These are phyloP conservation scores for Annulohypoxylon bovei DNA, from an alignment of 495 filamentous ascomycete species.

Conservation along the genomic window DNA sequence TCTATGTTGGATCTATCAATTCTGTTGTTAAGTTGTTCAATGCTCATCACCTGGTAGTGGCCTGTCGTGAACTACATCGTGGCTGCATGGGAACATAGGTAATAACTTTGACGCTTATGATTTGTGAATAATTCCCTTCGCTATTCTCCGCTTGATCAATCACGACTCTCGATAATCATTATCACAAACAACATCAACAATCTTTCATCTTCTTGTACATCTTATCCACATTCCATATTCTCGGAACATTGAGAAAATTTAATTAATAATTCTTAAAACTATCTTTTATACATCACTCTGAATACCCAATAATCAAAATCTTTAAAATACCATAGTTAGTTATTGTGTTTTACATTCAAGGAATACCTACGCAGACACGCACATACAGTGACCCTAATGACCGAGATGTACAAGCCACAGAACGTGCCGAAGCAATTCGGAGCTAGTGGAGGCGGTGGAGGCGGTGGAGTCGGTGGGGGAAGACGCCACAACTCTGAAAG, in stretches of 20 bases:
- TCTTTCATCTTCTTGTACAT: neutral
- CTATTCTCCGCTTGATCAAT: conserved; percentile 3
- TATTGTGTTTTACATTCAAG: neutral
- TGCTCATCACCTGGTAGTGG: neutral
- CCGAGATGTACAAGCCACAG: conserved; percentile 35
- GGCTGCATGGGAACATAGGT: neutral
- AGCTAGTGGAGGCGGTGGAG: neutral
- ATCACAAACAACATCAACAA: conserved; percentile 2
- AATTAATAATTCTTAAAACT: neutral
- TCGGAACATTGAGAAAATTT: neutral
- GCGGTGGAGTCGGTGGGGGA: conserved; percentile 1
- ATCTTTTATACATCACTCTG: neutral
- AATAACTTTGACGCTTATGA: neutral
- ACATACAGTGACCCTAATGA: neutral
- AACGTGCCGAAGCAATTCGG: conserved; percentile 12
- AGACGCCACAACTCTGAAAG: conserved; percentile 20
- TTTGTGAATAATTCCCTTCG: neutral
- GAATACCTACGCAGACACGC: neutral
- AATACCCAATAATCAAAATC: neutral
- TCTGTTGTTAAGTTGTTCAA: neutral
- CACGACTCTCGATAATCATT: neutral
- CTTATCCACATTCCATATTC: neutral
- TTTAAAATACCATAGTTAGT: neutral
- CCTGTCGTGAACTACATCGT: neutral
- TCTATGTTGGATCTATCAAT: conserved; percentile 3